Evolutionary conservation across 177 flowering plant genomes (phyloP).

Genomic region (Vitis hybrid): DNA sequence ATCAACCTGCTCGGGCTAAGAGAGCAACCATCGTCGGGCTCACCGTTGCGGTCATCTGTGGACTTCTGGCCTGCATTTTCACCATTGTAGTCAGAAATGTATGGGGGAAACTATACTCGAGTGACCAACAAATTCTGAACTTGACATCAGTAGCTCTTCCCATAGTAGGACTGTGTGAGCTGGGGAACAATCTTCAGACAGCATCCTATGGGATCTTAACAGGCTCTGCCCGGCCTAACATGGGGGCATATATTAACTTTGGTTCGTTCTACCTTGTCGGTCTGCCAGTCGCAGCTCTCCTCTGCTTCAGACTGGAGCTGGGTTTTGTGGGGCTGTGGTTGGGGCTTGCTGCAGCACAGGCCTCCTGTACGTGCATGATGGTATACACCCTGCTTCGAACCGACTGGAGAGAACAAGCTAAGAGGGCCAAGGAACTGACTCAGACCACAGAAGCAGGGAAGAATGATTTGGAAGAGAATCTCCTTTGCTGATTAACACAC

Average conservation of each 20-base stretch:
- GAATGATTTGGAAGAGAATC: slow-evolving; percentile 12
- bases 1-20: slow-evolving; percentile 32
- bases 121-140: slow-evolving; percentile 31
- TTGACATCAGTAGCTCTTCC: slow-evolving; percentile 43
- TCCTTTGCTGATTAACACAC: slow-evolving; percentile 1
- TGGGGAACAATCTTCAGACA: slow-evolving; percentile 63
- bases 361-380: slow-evolving; percentile 38
- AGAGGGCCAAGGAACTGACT: slow-evolving; percentile 38
- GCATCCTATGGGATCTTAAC: slow-evolving; percentile 53
- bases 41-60: slow-evolving; percentile 18
- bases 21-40: slow-evolving; percentile 30
- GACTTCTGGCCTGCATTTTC: slow-evolving; percentile 19
- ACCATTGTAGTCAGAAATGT: slow-evolving; percentile 33
- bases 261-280: slow-evolving; percentile 55
- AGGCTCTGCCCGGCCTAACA: slow-evolving; percentile 50
- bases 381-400: slow-evolving; percentile 23
- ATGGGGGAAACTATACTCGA: slow-evolving; percentile 54
- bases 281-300: slow-evolving; percentile 40
- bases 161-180: slow-evolving; percentile 50
- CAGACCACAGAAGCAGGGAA: slow-evolving; percentile 7
- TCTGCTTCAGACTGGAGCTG: slow-evolving; percentile 30
- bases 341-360: slow-evolving; percentile 50
- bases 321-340: slow-evolving; percentile 54
- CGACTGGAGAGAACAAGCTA: slow-evolving; percentile 33
- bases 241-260: slow-evolving; percentile 48